Evolutionary conservation across 352 stramenopile species (phyloP).

Genomic region (Phytopythium mirpurense): DNA sequence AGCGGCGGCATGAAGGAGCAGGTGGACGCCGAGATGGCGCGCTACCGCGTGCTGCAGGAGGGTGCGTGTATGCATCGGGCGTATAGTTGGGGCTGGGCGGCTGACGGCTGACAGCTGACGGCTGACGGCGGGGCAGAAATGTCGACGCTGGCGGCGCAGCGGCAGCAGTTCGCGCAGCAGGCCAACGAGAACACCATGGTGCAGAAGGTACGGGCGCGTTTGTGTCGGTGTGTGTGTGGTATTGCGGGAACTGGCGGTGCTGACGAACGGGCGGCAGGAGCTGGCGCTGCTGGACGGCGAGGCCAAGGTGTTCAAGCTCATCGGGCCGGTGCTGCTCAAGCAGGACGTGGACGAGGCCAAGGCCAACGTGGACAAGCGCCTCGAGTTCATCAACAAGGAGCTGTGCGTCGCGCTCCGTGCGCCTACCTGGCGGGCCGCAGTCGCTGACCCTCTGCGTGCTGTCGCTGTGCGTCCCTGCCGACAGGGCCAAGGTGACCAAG

Average conservation of each 20-base stretch:
- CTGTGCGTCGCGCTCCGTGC: slow-evolving; percentile 45
- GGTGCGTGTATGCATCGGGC: slow-evolving; percentile 22
- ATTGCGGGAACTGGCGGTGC: too few relatives aligned
- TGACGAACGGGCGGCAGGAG: slow-evolving; percentile 29
- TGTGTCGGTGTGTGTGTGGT: neutral
- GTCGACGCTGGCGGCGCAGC: slow-evolving; percentile 77
- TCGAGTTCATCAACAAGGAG: slow-evolving; percentile 96
- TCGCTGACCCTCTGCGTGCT: neutral
- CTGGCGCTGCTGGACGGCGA: slow-evolving; percentile 84
- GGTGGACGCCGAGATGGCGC: slow-evolving; percentile 85
- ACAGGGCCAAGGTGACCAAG: slow-evolving; percentile 79
- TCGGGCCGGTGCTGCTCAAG: slow-evolving; percentile 94
- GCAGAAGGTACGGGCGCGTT: slow-evolving; percentile 57
- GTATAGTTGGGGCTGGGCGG: neutral
- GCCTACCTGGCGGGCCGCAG: too few relatives aligned
- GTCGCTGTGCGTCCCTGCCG: neutral
- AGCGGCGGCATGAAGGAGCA: slow-evolving; percentile 46
- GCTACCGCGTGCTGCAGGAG: slow-evolving; percentile 91
- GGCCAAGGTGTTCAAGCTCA: slow-evolving; percentile 93
- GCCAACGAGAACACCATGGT: slow-evolving; percentile 97
- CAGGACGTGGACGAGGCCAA: slow-evolving; percentile 93
- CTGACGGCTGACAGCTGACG: neutral
- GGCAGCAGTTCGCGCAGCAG: slow-evolving; percentile 90
- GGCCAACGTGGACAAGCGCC: slow-evolving; percentile 92
- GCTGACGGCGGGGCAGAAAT: slow-evolving; percentile 37